Percentiles rank a stretch among this genome's conserved stretches.
These are phyloP conservation scores for Globisporangium perplexum DNA, from an alignment of 352 stramenopile species.

Conservation along the genomic window DNA sequence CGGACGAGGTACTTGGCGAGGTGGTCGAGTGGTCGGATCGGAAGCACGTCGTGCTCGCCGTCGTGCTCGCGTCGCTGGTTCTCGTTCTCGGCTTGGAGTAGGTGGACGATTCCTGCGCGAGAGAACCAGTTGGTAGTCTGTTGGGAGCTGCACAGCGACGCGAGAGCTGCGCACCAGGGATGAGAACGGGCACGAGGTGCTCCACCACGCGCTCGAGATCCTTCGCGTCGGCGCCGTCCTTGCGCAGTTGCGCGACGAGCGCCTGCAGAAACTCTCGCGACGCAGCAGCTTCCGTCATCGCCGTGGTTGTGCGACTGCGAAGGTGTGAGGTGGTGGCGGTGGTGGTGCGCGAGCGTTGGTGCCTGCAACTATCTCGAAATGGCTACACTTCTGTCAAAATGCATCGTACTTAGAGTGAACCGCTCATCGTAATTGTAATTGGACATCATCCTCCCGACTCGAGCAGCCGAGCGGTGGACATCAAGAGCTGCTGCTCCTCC, in stretches of 20 bases:
- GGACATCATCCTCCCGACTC: too few species aligned
- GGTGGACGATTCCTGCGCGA: conserved; percentile 36
- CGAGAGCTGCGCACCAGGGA: conserved; percentile 27
- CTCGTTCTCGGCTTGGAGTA: conserved; percentile 45
- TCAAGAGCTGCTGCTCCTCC: too few species aligned
- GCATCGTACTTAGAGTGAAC: conserved; percentile 1
- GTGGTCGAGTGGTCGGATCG: conserved; percentile 57
- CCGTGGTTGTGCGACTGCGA: background rate
- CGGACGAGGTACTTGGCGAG: conserved; percentile 60
- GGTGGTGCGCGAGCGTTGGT: too few species aligned
- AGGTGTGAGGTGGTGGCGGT: background rate
- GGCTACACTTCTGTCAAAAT: too few species aligned
- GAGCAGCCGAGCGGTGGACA: too few species aligned
- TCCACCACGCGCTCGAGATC: conserved; percentile 50
- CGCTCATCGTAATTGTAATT: too few species aligned
- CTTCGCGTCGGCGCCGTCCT: conserved; percentile 17
- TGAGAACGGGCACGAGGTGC: conserved; percentile 46
- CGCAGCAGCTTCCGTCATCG: conserved; percentile 26
- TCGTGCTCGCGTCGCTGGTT: conserved; percentile 33
- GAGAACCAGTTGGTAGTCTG: too few species aligned
- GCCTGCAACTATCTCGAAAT: too few species aligned
- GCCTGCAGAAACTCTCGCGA: conserved; percentile 35
- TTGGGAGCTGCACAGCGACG: background rate
- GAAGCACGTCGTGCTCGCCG: conserved; percentile 24
- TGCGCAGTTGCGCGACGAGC: conserved; percentile 27